Base-by-base conservation (phyloP, 495 filamentous ascomycete species). In the Echria macrotheca region DNA sequence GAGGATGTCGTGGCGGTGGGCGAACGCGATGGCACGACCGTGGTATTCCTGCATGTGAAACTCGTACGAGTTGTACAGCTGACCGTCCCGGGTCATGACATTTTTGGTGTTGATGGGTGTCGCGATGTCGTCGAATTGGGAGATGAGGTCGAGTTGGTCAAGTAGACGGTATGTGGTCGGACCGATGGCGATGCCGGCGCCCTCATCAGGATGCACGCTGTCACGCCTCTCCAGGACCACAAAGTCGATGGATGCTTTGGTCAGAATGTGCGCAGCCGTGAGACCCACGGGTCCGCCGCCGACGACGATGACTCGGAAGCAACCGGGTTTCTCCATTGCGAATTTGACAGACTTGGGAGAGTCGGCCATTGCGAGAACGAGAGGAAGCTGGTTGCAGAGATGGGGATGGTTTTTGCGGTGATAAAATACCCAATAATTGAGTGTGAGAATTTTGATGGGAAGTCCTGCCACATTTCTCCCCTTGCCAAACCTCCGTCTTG, bases 271-370 rank as follows among this genome's bases (percentile, higher is more conserved):
- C 0, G 78, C 75, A 1, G 75, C 51, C 2, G 71, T 72, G 2
- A 83, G 57, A 0, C 74, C 75, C 3, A 73, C 63, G 19, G 80
- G 66, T 4, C 70, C 71, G 6, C 73, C 77, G 19, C 78, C 79
- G 11, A 74, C 70, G 31, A 83, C 70, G 26, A 83, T 66, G 21
- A 74, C 74, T 33, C 66, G 70, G 60, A 79, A 73, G 5, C 45
- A 29, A 11, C n/a, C 37, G 17, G 37, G 37, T 12, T 40, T 40
- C 17, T 40, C 5, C 37, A 40, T 40, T 3, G 37, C 37, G 37
- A 40, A 40, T 40, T 8, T 40, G 37, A 40, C 37, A 19, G 37
- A 18, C 22, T 40, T 40, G 37, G 37, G 37, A 2, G 15, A 40
- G 5, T 40, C 37, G 8, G 17, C 18, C 17, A 15, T 40, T 18